A percentile compares a stretch with the other conserved stretches of the same genome.
phyloP scores from a whole-genome alignment of 768 basidiomycete species.

The Kwoniella heveanensis region DNA sequence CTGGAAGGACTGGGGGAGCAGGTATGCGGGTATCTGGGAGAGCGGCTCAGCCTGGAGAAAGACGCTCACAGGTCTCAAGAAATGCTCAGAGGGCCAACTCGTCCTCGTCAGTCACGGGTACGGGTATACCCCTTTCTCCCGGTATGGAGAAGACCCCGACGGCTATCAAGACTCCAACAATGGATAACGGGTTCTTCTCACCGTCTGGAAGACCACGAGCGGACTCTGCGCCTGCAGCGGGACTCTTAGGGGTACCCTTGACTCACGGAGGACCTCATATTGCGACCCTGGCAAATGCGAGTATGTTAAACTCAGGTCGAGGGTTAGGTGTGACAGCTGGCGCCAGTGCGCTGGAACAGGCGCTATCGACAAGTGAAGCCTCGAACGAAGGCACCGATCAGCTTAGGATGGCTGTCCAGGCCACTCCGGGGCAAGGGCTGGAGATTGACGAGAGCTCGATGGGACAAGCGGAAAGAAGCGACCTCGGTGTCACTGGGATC shows the following conservation, averaged over 20 bases:
- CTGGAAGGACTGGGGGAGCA: conserved; percentile 66
- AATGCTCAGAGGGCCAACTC: conserved; percentile 30
- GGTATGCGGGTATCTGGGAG: conserved; percentile 74
- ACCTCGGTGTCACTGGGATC: conserved; percentile 22
- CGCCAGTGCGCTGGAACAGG: conserved; percentile 28
- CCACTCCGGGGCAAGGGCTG: conserved; percentile 5
- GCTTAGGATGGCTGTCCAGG: not conserved
- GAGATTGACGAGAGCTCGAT: conserved; percentile 22
- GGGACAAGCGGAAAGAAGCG: conserved; percentile 30
- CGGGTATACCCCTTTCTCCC: conserved; percentile 17
- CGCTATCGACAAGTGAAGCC: conserved; percentile 29
- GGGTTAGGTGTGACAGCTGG: conserved; percentile 24
- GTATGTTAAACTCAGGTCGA: conserved; percentile 34
- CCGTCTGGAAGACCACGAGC: conserved; percentile 45
- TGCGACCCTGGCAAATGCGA: conserved; percentile 14
- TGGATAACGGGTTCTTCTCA: conserved; percentile 42
- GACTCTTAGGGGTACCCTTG: conserved; percentile 5
- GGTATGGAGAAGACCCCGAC: conserved; percentile 18
- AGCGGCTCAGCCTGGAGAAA: not conserved
- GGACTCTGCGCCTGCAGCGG: conserved; percentile 50
- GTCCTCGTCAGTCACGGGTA: conserved; percentile 17
- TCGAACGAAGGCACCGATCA: conserved; percentile 27
- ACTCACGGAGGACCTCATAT: not conserved
- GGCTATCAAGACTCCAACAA: conserved; percentile 10
- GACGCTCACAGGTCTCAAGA: conserved; percentile 8